Evolutionary conservation across 306 rosid genomes (phyloP).

Genomic region (Geum urbanum): DNA sequence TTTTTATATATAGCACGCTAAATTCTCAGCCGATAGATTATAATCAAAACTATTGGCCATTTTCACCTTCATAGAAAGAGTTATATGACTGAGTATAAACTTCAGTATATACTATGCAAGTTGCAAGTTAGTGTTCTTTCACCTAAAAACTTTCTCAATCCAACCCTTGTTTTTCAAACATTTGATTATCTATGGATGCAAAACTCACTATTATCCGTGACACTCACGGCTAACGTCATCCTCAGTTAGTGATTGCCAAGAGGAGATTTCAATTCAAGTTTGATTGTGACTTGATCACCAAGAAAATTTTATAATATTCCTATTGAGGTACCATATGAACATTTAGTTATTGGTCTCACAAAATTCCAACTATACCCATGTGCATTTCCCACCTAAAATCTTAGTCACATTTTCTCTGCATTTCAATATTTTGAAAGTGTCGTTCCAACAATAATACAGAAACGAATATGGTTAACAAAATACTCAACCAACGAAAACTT

Average conservation of each 20-base stretch:
- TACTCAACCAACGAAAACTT: background rate
- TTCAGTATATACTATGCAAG: too few species aligned
- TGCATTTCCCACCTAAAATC: background rate
- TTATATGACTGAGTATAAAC: too few species aligned
- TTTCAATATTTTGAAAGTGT: background rate
- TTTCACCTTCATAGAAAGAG: too few species aligned
- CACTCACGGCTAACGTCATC: constrained; percentile 23
- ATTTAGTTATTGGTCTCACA: background rate
- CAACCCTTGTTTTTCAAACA: too few species aligned
- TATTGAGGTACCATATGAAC: background rate
- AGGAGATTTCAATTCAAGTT: background rate
- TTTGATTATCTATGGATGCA: too few species aligned
- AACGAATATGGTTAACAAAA: background rate
- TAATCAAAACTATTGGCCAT: too few species aligned
- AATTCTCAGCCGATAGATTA: too few species aligned
- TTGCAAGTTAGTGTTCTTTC: too few species aligned
- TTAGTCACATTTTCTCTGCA: background rate
- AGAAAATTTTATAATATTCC: background rate
- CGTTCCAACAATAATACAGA: too few species aligned
- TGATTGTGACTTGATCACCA: constrained; percentile 24
- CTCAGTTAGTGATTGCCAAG: background rate
- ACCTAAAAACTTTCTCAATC: too few species aligned
- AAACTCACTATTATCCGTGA: background rate
- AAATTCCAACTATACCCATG: constrained; percentile 26
- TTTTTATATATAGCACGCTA: too few species aligned